These are phyloP conservation scores for Mitragyna speciosa DNA, from an alignment of 257 asterid species.

Conservation along the genomic window DNA sequence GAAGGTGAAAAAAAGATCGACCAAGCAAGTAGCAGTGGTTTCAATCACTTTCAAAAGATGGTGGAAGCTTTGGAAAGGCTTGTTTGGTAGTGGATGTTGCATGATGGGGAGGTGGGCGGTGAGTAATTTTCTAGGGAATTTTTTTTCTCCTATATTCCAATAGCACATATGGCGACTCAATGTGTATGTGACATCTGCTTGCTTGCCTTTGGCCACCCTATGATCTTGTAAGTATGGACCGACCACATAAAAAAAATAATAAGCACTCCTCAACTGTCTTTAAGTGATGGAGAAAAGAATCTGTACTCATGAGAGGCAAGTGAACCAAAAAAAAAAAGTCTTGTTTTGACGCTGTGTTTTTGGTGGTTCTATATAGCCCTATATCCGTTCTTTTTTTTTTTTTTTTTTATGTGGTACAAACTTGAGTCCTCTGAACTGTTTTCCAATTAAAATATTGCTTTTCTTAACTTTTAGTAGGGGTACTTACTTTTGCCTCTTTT, in stretches of 20 bases:
- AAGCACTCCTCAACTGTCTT: background rate
- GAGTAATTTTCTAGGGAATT: constrained; percentile 11
- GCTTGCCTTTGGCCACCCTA: background rate
- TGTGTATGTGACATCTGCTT: background rate
- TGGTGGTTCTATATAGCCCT: background rate
- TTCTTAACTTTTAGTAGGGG: background rate
- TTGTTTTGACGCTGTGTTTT: background rate
- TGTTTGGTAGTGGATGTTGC: constrained; percentile 30
- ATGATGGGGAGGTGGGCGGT: constrained; percentile 40
- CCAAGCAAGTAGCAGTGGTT: constrained; percentile 22
- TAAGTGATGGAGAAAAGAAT: background rate
- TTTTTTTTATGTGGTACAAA: background rate
- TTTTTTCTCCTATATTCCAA: background rate
- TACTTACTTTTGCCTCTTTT: background rate
- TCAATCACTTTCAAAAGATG: constrained; percentile 17
- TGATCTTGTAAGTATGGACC: constrained; percentile 17
- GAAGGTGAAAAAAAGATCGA: background rate
- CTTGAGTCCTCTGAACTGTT: background rate
- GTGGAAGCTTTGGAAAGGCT: constrained; percentile 26
- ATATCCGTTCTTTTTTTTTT: too few relatives aligned
- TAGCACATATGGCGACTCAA: background rate
- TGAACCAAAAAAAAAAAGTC: background rate
- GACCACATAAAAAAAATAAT: background rate
- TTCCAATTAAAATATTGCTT: background rate
- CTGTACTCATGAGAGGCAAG: constrained; percentile 4